Base-by-base conservation (phyloP, 345 rosid genomes). In the Bruguiera parviflora region DNA sequence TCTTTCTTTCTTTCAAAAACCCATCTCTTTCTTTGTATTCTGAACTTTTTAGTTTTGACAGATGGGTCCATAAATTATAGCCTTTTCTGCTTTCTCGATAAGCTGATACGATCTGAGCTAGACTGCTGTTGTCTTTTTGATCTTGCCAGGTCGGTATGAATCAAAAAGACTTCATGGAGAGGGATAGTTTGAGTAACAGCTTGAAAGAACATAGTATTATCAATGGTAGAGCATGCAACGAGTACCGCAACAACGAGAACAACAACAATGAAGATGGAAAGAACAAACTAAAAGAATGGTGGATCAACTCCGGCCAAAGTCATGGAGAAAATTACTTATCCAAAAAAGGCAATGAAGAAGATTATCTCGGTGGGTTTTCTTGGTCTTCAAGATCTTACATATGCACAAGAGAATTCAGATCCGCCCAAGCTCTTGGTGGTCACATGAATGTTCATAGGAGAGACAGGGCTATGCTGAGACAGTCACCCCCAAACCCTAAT, bases 401-500 rank as follows among this genome's bases (percentile, higher is more conserved):
- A 19, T 94, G 98, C 83, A 88, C 87, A 67, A 87, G 97, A 53
- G 98, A 89, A 74, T 94, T 91, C 73, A 86, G 87, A 81, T 91
- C 97, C 33, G 96, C 97, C 75, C 98, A 94, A 80, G 98, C 98
- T 70, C 91, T 94, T 64, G 98, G 98, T 28, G 97, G 98, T 33
- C 98, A 92, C 83, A 92, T 90, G 98, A 92, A 92, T 73, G 96
- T 93, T 58, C 98, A 91, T 56, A 84, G 96, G 55, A 83, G 96
- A 77, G 98, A 94, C 82, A 85, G 97, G 53, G 98, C 97, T 21
- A 85, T 91, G 70, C 70, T 94, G 60, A 85, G 95, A 75, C 85
- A 85, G 73, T 90, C 89, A 25, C 84, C 93, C 75, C 73, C 62
- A 65, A 84, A 78, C 79, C 92, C 89, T 80, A 90, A 84, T 85